phyloP scores from a whole-genome alignment of 371 early-diverging fungal species.

The Circinella minor region DNA sequence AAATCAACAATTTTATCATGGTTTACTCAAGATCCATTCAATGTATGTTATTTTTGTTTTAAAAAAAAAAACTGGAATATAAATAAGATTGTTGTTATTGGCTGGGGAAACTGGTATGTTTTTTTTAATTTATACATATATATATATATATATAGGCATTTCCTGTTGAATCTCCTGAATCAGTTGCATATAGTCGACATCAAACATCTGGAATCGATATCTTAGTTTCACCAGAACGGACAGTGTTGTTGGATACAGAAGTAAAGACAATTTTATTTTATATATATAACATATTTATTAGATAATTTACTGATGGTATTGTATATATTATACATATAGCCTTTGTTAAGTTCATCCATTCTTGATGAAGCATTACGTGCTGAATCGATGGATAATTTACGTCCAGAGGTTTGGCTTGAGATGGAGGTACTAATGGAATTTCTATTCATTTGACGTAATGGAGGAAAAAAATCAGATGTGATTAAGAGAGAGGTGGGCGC shows the following conservation, averaged over 20 bases:
- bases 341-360: constrained; percentile 59
- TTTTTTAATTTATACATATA: no score
- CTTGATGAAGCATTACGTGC: constrained; percentile 55
- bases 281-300: not conserved
- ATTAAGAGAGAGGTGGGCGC: no score
- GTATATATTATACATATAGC: constrained; percentile 30
- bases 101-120: no score
- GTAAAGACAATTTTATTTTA: constrained; percentile 14
- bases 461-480: no score
- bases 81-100: no score
- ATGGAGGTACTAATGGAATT: constrained; percentile 36
- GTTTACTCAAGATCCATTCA: constrained; percentile 46
- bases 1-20: constrained; percentile 73
- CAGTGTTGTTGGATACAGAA: constrained; percentile 73
- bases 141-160: constrained; percentile 1
- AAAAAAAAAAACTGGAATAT: no score
- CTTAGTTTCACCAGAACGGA: constrained; percentile 72
- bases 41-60: constrained; percentile 22
- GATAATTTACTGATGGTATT: not conserved
- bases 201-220: constrained; percentile 74
- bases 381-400: constrained; percentile 47
- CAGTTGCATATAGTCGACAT: constrained; percentile 41
- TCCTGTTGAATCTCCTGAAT: constrained; percentile 6
- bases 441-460: no score
- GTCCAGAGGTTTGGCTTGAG: constrained; percentile 61